phyloP scores from a whole-genome alignment of 1,284 basidiomycete genomes.

The Pascua sp. region DNA sequence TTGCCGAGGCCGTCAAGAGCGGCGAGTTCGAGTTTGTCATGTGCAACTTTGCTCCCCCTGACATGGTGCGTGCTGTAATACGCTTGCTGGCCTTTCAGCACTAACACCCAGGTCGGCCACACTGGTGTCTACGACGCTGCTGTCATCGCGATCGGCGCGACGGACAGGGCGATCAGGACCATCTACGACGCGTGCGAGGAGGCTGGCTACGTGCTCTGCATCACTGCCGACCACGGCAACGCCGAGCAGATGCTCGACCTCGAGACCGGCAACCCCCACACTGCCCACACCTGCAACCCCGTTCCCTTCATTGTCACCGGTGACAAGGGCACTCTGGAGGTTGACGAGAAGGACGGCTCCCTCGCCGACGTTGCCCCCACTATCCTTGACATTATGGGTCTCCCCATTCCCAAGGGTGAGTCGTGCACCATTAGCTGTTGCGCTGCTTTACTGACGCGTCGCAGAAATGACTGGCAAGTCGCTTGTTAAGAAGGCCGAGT shows the following conservation, averaged over 20 bases:
- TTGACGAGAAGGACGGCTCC: slow-evolving; percentile 60
- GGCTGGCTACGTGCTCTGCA: slow-evolving; percentile 74
- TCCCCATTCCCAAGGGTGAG: slow-evolving; percentile 41
- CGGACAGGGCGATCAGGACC: slow-evolving; percentile 79
- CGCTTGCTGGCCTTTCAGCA: neutral
- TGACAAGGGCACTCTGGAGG: slow-evolving; percentile 57
- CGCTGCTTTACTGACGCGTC: neutral
- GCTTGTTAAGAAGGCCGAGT: slow-evolving; percentile 9
- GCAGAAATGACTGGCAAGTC: slow-evolving; percentile 21
- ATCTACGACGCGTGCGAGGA: slow-evolving; percentile 78
- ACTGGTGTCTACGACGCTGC: slow-evolving; percentile 85
- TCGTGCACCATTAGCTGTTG: neutral
- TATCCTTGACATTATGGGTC: slow-evolving; percentile 67
- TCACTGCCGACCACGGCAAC: slow-evolving; percentile 91
- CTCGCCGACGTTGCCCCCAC: slow-evolving; percentile 86
- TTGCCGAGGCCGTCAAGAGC: slow-evolving; percentile 72
- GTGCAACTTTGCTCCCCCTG: slow-evolving; percentile 93
- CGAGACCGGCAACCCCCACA: slow-evolving; percentile 73
- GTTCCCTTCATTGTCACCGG: slow-evolving; percentile 75
- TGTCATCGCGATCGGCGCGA: slow-evolving; percentile 73
- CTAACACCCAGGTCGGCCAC: slow-evolving; percentile 65
- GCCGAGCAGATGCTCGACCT: slow-evolving; percentile 78
- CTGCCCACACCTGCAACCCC: slow-evolving; percentile 56
- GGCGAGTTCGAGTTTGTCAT: slow-evolving; percentile 78
- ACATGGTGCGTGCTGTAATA: slow-evolving; percentile 64